Evolutionary conservation across 2,329 filamentous ascomycete species (phyloP), one percentile per base, ranked within the genome.

Genomic region (Arthrobotrys megalospora): DNA sequence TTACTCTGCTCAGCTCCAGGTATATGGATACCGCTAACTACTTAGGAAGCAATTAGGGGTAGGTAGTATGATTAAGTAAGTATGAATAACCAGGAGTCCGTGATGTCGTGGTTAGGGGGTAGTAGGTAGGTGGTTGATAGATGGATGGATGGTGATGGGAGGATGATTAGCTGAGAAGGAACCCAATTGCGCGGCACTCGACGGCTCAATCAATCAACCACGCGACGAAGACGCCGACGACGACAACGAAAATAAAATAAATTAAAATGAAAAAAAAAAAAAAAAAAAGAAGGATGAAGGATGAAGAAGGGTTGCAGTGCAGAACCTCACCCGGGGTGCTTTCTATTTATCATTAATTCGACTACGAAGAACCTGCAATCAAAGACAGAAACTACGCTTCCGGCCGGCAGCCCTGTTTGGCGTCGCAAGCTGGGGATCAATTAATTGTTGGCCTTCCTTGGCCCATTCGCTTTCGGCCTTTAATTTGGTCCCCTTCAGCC

Each of bases 381-480:
- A 21, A 24, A 48, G n/a, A 6, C 5, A 4, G 21, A 36, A 21
- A 43, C 5, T n/a, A 58, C 28, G 24, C 19, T 32, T 53, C 14
- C 50, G 24, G 47, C 47, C 19, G 28, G 47, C 12, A 19, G 52
- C 52, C 52, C 52, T 38, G 52, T 58, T 58, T 32, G 52, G 52
- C 52, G 52, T 58, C 52, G 52, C 52, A 58, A 58, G 52, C 52
- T 58, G 32, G 32, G 24, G 19, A n/a, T n/a, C 47, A 28, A 34
- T 21, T 36, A 36, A 16, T 19, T 58, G 28, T 58, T 58, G 52
- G 52, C 32, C 52, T 38, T 36, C 8, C 32, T 38, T 14, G 7
- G 28, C 28, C 52, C 52, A 38, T 21, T 58, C 52, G 52, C 52
- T 38, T 58, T 38, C 52, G 52, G 52, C 52, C n/a, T 58, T 52